These are phyloP conservation scores for Erodium trifolium DNA, from an alignment of 441 rosid genomes.

Conservation along the genomic window DNA sequence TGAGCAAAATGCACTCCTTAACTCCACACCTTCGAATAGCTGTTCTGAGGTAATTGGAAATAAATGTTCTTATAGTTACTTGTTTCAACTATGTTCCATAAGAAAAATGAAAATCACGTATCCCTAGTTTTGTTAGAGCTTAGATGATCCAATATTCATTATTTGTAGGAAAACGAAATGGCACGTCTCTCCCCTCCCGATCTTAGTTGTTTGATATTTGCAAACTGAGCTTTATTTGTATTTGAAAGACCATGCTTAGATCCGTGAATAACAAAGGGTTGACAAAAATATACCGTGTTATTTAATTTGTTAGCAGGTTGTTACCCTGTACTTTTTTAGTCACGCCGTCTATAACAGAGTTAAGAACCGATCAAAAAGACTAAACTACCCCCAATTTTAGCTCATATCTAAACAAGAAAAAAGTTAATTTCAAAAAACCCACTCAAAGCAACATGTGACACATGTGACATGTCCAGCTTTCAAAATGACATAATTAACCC, in stretches of 20 bases:
- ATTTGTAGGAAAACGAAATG: background rate
- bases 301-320: too few relatives aligned
- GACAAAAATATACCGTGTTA: too few relatives aligned
- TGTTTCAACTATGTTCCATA: background rate
- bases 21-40: background rate
- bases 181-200: background rate
- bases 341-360: too few relatives aligned
- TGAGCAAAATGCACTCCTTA: background rate
- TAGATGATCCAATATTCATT: background rate
- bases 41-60: background rate
- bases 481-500: too few relatives aligned
- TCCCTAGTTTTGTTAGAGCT: background rate
- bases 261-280: background rate
- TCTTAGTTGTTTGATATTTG: background rate
- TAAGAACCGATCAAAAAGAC: too few relatives aligned
- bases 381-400: too few relatives aligned
- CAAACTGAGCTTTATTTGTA: background rate
- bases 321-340: too few relatives aligned
- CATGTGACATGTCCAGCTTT: too few relatives aligned
- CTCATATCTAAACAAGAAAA: too few relatives aligned
- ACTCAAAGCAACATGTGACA: too few relatives aligned
- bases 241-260: background rate
- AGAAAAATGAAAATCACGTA: background rate
- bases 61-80: background rate
- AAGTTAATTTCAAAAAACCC: too few relatives aligned